phyloP scores from a whole-genome alignment of 257 asterid species.

The Verbena officinalis region DNA sequence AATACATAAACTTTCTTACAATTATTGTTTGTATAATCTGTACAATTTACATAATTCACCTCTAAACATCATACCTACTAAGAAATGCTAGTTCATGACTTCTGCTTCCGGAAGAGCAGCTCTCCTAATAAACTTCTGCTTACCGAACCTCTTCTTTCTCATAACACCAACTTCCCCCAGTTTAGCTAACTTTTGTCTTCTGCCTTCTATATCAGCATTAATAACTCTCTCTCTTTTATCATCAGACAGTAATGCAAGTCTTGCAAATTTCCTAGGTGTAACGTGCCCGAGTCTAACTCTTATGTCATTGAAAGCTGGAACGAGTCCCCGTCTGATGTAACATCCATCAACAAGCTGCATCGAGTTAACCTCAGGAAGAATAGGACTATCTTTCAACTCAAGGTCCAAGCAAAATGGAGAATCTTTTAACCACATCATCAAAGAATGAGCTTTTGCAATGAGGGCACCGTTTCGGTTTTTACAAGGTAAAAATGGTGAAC shows the following conservation, averaged over 20 bases:
- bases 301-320: constrained; percentile 87
- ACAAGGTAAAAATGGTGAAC: constrained; percentile 93
- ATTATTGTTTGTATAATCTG: neutral
- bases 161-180: constrained; percentile 37
- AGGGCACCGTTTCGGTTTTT: constrained; percentile 77
- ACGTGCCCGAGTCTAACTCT: constrained; percentile 79
- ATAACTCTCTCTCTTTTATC: constrained; percentile 67
- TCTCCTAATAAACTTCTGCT: constrained; percentile 42
- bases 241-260: constrained; percentile 83
- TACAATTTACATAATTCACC: neutral
- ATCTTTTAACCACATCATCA: constrained; percentile 90
- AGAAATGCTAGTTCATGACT: constrained; percentile 20
- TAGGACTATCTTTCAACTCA: constrained; percentile 75
- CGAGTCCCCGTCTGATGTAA: constrained; percentile 84
- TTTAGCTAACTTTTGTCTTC: constrained; percentile 64
- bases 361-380: constrained; percentile 67
- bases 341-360: constrained; percentile 91
- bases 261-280: constrained; percentile 79
- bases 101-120: constrained; percentile 32
- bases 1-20: neutral
- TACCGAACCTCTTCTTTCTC: constrained; percentile 38
- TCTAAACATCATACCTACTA: neutral
- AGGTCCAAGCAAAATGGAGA: constrained; percentile 92
- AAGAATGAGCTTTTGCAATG: constrained; percentile 85
- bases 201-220: constrained; percentile 67